Conservation (phyloP, 371 early-diverging fungal species). For the Nosema muscidifuracis region DNA sequence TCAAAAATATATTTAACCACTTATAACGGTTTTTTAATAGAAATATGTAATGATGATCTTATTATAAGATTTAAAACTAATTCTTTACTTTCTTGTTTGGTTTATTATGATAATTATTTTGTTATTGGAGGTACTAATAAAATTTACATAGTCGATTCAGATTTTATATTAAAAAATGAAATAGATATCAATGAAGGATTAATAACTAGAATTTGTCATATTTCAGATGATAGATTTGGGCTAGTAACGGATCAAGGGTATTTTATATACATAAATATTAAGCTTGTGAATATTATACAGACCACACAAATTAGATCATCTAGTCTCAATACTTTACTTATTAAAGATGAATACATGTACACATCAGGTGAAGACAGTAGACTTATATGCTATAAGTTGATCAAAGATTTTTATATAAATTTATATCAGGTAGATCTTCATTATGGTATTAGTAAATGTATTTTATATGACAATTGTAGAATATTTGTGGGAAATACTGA, state of each 20-base stretch:
- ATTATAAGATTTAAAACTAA: not conserved
- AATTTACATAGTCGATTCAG: not conserved
- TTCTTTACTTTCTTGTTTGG: not conserved
- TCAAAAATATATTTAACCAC: not conserved
- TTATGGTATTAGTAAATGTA: conserved; percentile 36
- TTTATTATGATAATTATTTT: not conserved
- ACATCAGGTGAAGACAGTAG: conserved; percentile 43
- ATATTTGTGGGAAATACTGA: conserved; percentile 37
- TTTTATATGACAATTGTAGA: conserved; percentile 6
- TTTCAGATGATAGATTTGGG: conserved; percentile 20
- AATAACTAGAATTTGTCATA: conserved; percentile 16
- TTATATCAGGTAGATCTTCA: conserved; percentile 29
- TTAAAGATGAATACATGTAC: conserved; percentile 27
- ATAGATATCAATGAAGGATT: conserved; percentile 5
- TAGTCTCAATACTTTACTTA: conserved; percentile 11
- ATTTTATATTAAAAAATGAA: conserved; percentile 11
- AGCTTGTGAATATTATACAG: conserved; percentile 11
- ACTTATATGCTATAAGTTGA: conserved; percentile 19
- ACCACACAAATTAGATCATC: conserved; percentile 16
- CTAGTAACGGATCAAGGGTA: conserved; percentile 14
- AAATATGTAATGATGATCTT: not conserved
- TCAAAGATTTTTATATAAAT: conserved; percentile 26
- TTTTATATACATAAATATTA: conserved; percentile 18
- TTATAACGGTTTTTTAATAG: not conserved
- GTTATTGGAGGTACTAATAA: conserved; percentile 19